Base-by-base conservation (phyloP, 345 rosid species). In the Hirschfeldia incana region DNA sequence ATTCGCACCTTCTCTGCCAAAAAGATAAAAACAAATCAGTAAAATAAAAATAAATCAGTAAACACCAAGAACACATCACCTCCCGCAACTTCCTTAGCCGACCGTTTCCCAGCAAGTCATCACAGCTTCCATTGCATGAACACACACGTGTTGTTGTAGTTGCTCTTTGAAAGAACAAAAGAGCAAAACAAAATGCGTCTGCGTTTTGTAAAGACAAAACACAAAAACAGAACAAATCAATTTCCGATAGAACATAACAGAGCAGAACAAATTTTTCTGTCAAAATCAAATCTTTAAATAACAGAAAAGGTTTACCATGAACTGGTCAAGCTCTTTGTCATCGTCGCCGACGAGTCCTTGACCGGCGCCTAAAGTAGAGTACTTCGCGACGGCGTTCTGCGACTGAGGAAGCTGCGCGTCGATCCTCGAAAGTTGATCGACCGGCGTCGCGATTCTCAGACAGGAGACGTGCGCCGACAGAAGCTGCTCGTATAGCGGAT, bases 81-180 rank as follows among this genome's bases (percentile, higher is more conserved):
- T 28, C 29, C 29, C 1, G 29, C 29, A 28, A 28, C 29, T 28
- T 28, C 29, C 29, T 28, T 28, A 28, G 1, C 29, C 29, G 29
- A 1, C 29, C 29, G 29, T 28, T 28, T 28, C 29, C 29, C 99
- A 95, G 78, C 99, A 95, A 60, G 99, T 97, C 98, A 95, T 93
- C 16, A 93, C 99, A 10, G 99, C 99, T 85, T 95, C 99, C 99
- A 95, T 95, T 4, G 98, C 98, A 83, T 95, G 99, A 74, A 95
- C 98, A 64, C 99, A 89, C 9, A 95, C 99, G 58, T 95, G 99
- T 76, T 95, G 97, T 80, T 93, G 99, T 57, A 95, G 80, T 85
- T 93, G 99, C 75, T 95, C 99, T 89, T 95, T 95, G 67, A 95
- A 95, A 6, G 97, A 88, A 67, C 99, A 95, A 16, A 93, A 88